These are phyloP conservation scores for Diplodia corticola DNA, from an alignment of 2,329 filamentous ascomycete genomes.

Conservation along the genomic window DNA sequence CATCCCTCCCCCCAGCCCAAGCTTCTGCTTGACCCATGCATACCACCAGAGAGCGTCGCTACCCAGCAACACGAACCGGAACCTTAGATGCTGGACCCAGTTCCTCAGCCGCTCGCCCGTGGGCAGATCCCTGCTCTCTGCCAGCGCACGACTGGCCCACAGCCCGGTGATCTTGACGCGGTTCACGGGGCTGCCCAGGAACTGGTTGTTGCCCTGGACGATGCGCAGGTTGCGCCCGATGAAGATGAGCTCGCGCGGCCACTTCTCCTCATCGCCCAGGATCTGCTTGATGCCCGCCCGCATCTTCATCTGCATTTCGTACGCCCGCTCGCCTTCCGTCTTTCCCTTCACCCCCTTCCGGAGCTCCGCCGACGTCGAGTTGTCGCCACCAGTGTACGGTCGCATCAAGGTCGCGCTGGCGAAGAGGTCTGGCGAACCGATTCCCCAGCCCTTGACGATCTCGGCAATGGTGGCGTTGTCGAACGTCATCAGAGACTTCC, in stretches of 20 bases:
- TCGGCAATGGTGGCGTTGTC: slow-evolving; percentile 77
- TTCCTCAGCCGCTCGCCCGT: slow-evolving; percentile 65
- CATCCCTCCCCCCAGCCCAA: slow-evolving; percentile 80
- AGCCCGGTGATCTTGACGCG: slow-evolving; percentile 89
- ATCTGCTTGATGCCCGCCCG: slow-evolving; percentile 74
- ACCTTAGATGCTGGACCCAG: slow-evolving; percentile 76
- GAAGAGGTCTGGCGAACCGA: slow-evolving; percentile 86
- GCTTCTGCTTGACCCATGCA: slow-evolving; percentile 71
- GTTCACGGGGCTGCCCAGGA: slow-evolving; percentile 84
- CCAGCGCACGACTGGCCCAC: slow-evolving; percentile 85
- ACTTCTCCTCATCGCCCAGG: slow-evolving; percentile 80
- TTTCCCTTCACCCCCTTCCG: slow-evolving; percentile 54
- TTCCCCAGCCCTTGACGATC: slow-evolving; percentile 80
- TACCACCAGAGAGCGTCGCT: slow-evolving; percentile 84
- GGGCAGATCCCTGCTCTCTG: slow-evolving; percentile 68
- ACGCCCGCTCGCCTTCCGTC: slow-evolving; percentile 62
- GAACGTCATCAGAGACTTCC: slow-evolving; percentile 91
- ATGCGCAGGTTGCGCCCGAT: slow-evolving; percentile 90
- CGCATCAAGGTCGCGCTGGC: slow-evolving; percentile 86
- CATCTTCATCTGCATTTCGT: slow-evolving; percentile 76
- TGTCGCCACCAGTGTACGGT: slow-evolving; percentile 84
- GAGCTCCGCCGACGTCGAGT: slow-evolving; percentile 62
- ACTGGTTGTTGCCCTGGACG: slow-evolving; percentile 91
- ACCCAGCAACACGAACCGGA: slow-evolving; percentile 71
- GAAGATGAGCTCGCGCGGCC: slow-evolving; percentile 88